These are phyloP conservation scores for Linanthus parryae DNA, from an alignment of 148 eudicot species.

Conservation along the genomic window DNA sequence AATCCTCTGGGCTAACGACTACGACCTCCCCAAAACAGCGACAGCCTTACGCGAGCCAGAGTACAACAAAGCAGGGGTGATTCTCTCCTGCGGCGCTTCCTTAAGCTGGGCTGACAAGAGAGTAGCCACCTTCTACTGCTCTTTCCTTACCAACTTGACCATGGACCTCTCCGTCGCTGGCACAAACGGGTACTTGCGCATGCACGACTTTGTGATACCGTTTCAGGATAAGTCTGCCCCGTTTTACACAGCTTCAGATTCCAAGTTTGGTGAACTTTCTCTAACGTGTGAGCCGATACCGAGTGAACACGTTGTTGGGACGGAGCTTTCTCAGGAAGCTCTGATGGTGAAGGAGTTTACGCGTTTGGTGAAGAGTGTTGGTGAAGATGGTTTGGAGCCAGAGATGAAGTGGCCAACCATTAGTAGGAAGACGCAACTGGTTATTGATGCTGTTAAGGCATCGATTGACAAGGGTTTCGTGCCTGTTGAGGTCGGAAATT, in stretches of 20 bases:
- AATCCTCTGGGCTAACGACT: conserved; percentile 37
- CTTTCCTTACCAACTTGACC: conserved; percentile 37
- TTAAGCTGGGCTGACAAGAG: conserved; percentile 41
- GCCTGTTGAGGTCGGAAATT: conserved; percentile 8
- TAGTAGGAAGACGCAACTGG: conserved; percentile 2
- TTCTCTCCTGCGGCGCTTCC: conserved; percentile 41
- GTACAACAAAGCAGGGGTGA: conserved; percentile 34
- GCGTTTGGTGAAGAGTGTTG: conserved; percentile 24
- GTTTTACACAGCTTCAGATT: conserved; percentile 23
- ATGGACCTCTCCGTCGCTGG: conserved; percentile 37
- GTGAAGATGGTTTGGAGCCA: conserved; percentile 22
- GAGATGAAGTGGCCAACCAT: conserved; percentile 39
- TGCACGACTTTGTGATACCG: conserved; percentile 38
- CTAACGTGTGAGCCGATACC: conserved; percentile 35
- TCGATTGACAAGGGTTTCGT: conserved; percentile 1
- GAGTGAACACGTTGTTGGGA: conserved; percentile 27
- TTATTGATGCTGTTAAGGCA: conserved; percentile 1
- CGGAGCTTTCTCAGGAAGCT: conserved; percentile 43
- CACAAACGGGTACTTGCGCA: conserved; percentile 38
- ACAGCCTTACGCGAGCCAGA: conserved; percentile 28
- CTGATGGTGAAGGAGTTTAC: conserved; percentile 45
- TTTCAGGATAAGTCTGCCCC: conserved; percentile 22
- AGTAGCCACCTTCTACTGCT: conserved; percentile 40
- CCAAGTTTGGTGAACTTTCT: conserved; percentile 23
- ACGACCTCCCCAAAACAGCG: conserved; percentile 34